phyloP scores from a whole-genome alignment of 805 yeast genomes.

The Metschnikowia borealis region DNA sequence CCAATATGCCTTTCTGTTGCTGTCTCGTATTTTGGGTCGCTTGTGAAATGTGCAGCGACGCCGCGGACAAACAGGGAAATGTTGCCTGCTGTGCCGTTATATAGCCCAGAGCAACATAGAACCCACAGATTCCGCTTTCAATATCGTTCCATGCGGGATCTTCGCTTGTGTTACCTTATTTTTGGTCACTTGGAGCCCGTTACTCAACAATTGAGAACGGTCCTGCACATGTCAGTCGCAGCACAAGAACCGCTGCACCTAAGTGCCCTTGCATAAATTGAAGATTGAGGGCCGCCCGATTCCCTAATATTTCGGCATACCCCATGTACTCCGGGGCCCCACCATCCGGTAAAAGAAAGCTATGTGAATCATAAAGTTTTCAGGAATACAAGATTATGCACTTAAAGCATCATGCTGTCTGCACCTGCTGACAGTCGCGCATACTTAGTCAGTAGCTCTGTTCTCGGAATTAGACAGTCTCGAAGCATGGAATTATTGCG shows the following conservation, averaged over 20 bases:
- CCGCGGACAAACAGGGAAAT: not conserved
- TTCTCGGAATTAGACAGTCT: slow-evolving; percentile 1
- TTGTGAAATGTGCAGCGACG: not conserved
- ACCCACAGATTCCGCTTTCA: not conserved
- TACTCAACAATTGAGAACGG: not conserved
- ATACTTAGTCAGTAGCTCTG: not conserved
- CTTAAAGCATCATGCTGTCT: not conserved
- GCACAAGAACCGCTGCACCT: not conserved
- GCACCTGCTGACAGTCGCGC: not conserved
- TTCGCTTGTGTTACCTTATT: not conserved
- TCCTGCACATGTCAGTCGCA: not conserved
- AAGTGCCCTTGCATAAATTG: not conserved
- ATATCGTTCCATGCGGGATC: slow-evolving; percentile 1
- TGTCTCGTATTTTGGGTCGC: not conserved
- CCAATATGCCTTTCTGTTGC: not conserved
- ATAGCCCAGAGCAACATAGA: not conserved
- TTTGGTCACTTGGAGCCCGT: not conserved
- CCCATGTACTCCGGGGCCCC: not conserved
- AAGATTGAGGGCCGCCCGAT: not conserved
- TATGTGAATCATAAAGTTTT: too few relatives aligned
- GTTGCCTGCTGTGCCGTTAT: not conserved
- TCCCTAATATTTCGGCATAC: not conserved
- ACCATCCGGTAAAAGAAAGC: too few relatives aligned
- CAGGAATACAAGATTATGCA: not conserved
- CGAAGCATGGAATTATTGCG: slow-evolving; percentile 1